Evolutionary conservation across 352 stramenopile genomes (phyloP).

Genomic region (Plasmopara muralis): DNA sequence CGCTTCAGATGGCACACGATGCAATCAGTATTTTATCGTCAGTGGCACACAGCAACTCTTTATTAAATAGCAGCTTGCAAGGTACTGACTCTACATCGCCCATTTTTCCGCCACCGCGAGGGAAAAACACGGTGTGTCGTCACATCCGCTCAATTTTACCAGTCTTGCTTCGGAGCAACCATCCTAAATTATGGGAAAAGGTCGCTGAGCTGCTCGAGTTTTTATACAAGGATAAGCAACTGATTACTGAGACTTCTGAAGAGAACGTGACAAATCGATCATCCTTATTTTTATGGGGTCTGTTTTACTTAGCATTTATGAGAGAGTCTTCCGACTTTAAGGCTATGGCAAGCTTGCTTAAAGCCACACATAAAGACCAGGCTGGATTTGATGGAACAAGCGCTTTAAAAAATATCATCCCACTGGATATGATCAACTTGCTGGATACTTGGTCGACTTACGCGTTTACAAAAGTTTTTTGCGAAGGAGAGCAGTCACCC

Average conservation of each 20-base stretch:
- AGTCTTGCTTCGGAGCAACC: conserved; percentile 39
- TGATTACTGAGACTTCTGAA: conserved; percentile 16
- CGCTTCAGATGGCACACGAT: conserved; percentile 62
- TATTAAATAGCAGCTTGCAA: conserved; percentile 21
- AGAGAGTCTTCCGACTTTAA: conserved; percentile 41
- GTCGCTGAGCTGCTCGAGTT: conserved; percentile 55
- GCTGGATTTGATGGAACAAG: conserved; percentile 43
- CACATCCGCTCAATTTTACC: conserved; percentile 45
- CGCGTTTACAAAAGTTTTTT: conserved; percentile 88
- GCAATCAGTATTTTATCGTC: conserved; percentile 55
- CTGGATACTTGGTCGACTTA: conserved; percentile 74
- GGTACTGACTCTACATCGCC: conserved; percentile 6
- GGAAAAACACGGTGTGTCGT: conserved; percentile 43
- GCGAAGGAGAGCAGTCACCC: conserved; percentile 75
- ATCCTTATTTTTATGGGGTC: conserved; percentile 51
- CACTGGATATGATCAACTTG: conserved; percentile 85
- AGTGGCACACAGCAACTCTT: conserved; percentile 54
- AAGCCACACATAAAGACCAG: conserved; percentile 58
- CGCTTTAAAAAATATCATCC: conserved; percentile 83
- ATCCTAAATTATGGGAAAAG: conserved; percentile 49
- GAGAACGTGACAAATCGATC: conserved; percentile 31
- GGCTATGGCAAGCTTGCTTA: conserved; percentile 54
- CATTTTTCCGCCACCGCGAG: conserved; percentile 54
- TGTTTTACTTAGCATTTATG: conserved; percentile 76
- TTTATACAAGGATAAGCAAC: conserved; percentile 36